Conservation (phyloP, 179 eudicot species). For the Pouteria campechiana region DNA sequence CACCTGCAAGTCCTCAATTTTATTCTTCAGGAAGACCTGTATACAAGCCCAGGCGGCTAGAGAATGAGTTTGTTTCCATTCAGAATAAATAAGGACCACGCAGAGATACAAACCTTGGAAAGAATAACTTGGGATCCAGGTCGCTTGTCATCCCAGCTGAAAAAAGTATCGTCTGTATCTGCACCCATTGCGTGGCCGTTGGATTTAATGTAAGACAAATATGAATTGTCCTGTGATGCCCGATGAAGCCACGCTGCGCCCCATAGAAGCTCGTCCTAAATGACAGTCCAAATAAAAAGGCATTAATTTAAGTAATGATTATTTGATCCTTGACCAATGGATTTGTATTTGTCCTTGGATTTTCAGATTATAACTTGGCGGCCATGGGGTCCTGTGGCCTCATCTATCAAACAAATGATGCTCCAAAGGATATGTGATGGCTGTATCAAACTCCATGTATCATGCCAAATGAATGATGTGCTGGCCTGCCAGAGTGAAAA, state of each 20-base stretch:
- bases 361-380: no score
- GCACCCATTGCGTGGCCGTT: conserved; percentile 72
- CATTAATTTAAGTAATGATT: not conserved
- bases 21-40: conserved; percentile 60
- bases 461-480: no score
- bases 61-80: no score
- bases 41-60: not conserved
- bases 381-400: no score
- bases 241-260: conserved; percentile 93
- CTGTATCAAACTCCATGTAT: no score
- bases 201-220: conserved; percentile 54
- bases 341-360: no score
- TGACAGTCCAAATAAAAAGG: not conserved
- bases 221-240: conserved; percentile 50
- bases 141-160: conserved; percentile 88
- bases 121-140: conserved; percentile 75
- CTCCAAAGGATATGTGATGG: no score
- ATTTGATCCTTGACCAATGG: no score
- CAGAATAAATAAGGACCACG: no score
- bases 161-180: conserved; percentile 56
- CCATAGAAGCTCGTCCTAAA: conserved; percentile 92
- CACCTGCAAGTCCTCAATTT: conserved; percentile 34
- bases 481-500: no score
- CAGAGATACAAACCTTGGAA: conserved; percentile 34
- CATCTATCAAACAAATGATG: no score